Conservation (phyloP, 2,329 filamentous ascomycete genomes). For the Rutstroemia sp. region DNA sequence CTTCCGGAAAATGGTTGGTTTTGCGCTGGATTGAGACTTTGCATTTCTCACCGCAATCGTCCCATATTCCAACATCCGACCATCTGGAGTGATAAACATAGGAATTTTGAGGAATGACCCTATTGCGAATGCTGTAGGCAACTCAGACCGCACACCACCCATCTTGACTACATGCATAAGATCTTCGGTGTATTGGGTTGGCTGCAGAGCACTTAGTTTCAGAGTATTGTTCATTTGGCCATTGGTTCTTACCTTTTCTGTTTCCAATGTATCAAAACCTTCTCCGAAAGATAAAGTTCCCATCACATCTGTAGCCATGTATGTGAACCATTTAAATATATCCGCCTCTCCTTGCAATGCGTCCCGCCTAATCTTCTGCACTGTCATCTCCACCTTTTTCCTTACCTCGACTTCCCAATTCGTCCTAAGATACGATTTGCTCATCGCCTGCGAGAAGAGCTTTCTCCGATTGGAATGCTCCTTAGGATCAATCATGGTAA, state of each 20-base stretch:
- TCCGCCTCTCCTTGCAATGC: constrained; percentile 32
- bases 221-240: no score
- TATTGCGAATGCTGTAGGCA: not conserved
- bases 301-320: constrained; percentile 47
- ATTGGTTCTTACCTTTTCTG: constrained; percentile 34
- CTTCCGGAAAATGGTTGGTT: constrained; percentile 3
- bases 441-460: not conserved
- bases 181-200: not conserved
- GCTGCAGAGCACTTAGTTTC: not conserved
- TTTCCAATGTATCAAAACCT: constrained; percentile 45
- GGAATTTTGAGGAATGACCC: not conserved
- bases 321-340: constrained; percentile 46
- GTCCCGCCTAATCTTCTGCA: constrained; percentile 41
- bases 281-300: constrained; percentile 47
- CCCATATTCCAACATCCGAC: not conserved
- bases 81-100: fast-evolving
- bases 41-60: constrained; percentile 24
- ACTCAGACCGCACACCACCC: not conserved
- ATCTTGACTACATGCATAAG: fast-evolving
- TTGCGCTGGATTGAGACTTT: not conserved
- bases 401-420: not conserved
- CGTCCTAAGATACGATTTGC: not conserved
- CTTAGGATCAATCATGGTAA: not conserved
- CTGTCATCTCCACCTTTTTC: constrained; percentile 32
- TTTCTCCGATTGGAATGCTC: not conserved